Base-by-base conservation (phyloP, 2,329 filamentous ascomycete species). In the Alternaria longipes region DNA sequence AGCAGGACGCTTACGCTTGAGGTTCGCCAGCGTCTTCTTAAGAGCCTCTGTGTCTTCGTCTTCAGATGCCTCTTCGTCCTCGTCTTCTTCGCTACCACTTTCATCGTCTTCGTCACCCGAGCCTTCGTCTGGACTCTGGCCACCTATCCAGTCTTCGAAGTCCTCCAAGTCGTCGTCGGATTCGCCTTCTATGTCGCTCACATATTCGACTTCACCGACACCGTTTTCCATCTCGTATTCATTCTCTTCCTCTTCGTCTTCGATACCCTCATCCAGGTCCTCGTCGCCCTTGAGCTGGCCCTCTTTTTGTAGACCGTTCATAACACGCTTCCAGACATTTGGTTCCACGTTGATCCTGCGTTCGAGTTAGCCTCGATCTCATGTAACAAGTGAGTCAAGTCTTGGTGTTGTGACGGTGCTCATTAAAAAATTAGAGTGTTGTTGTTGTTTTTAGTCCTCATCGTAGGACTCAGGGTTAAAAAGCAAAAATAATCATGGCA, bases 291-390 rank as follows among this genome's bases (percentile, higher is more conserved):
- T 84, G 45, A 91, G 94, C 73, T 96, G 89, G 60, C 94, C 94
- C 71, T 91, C 90, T 70, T 91, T 87, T 85, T 99, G 95, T 80
- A 99, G 85, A 4, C 93, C 93, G 63, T 90, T 89, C 70, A 99
- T 88, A 8, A 99, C 95, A 86, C 94, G 97, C 86, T 96, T 96
- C 95, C 95, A 99, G 63, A 99, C 93, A 14, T 87, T 86, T 79
- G 97, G 93, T 79, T 96, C 95, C 53, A 97, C 94, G 77, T 99
- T 99, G 67, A 99, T 60, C 16, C 58, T 60, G 16, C 52, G 8
- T 22, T 40, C 32, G 22, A 46, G 53, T 60, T 26, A 60, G 58
- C 42, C 52, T 56, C 40, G 7, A 14, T 20, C 5, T 38, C 22
- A 12, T 5, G 7, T 22, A 16, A 20, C 5, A 9, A n/a, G 2